phyloP scores from a whole-genome alignment of 495 filamentous ascomycete species.

The Collariella sp. region DNA sequence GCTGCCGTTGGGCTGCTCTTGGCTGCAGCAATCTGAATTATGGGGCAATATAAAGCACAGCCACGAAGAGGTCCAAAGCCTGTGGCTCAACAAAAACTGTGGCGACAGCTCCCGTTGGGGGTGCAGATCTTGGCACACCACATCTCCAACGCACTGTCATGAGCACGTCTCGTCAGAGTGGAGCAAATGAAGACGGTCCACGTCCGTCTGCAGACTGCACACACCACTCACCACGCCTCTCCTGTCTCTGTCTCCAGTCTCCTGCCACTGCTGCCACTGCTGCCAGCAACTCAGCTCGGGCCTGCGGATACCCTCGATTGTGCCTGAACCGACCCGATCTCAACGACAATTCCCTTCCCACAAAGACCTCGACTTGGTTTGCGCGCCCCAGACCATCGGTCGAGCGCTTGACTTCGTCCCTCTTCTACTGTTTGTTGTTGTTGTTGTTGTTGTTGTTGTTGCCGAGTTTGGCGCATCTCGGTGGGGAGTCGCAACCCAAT shows the following conservation, averaged over 20 bases:
- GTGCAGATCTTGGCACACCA: constrained; percentile 3
- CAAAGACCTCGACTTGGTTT: not conserved
- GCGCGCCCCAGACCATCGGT: not conserved
- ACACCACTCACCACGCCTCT: not conserved
- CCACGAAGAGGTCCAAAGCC: constrained; percentile 2
- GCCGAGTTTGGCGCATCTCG: not conserved
- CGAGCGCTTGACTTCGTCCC: not conserved
- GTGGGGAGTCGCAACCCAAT: not conserved
- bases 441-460: not conserved
- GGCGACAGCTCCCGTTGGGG: constrained; percentile 9
- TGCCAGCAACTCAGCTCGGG: not conserved
- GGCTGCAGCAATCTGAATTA: not conserved
- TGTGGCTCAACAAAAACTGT: not conserved
- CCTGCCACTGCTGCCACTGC: not conserved
- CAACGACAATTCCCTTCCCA: not conserved
- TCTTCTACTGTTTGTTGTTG: not conserved
- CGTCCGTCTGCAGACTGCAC: constrained; percentile 15
- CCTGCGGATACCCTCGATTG: not conserved
- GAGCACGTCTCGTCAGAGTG: constrained; percentile 3
- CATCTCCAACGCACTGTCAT: constrained; percentile 4
- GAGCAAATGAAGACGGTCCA: constrained; percentile 25
- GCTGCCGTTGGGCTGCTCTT: no score
- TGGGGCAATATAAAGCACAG: not conserved
- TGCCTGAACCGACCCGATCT: not conserved
- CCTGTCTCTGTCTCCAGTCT: no score